Base-by-base conservation (phyloP, 257 asterid genomes). In the Coffea canephora region DNA sequence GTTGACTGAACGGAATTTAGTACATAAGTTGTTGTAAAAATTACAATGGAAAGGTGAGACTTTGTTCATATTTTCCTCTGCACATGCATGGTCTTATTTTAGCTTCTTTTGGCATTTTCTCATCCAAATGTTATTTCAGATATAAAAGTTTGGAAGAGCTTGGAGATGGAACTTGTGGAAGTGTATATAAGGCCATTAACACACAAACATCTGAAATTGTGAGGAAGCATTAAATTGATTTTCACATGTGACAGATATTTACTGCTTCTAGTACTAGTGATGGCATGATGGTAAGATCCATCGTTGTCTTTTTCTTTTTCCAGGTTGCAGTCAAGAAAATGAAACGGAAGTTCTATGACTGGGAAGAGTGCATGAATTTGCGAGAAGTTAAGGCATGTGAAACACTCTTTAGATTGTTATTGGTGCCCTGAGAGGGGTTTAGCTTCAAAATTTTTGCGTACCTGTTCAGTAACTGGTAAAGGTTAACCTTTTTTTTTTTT, bases 301-400 rank as follows among this genome's bases (percentile, higher is more conserved):
- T 13, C 34, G 31, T 67, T 39, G 67, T 59, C 3, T 43, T 21
- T 36, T 19, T 23, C 57, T 3, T 80, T 41, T 77, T 82, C 72
- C 90, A 95, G 99, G 97, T 95, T 88, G 99, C 98, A 66, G 93
- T 92, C 39, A 95, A 95, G 87, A 93, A 89, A 87, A 95, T 95
- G 97, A 95, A 92, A 91, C 89, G 98, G 77, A 95, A 92, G 85
- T 92, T 87, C 81, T 91, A 91, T 83, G 87, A 85, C 75, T 93
- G 99, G 99, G 96, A 89, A 46, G 99, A 95, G 82, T 95, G 98
- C 73, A 81, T 92, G 64, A 92, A 89, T 86, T 91, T 95, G 54
- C 83, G 97, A 66, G 99, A 93, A 93, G 97, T 92, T 78, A 92
- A 93, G 97, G 99, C 89, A 83, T 77, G 82, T 61, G 76, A 65